phyloP scores from a whole-genome alignment of 768 basidiomycete species.

The Infundibulicybe gibba region DNA sequence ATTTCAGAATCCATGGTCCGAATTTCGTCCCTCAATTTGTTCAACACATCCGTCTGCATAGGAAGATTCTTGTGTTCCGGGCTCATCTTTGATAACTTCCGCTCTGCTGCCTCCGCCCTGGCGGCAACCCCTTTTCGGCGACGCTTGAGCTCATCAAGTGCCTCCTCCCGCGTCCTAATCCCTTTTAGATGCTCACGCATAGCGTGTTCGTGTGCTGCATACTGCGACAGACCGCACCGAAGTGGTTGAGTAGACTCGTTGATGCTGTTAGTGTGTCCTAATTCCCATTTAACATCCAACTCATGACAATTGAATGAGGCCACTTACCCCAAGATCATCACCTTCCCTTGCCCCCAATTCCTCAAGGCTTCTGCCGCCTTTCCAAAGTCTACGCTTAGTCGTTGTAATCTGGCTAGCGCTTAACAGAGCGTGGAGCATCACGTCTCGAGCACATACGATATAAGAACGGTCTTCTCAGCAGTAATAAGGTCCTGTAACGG shows the following conservation, averaged over 20 bases:
- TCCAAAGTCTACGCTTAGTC: conserved; percentile 57
- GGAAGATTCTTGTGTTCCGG: conserved; percentile 83
- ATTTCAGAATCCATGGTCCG: conserved; percentile 78
- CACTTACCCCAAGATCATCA: conserved; percentile 72
- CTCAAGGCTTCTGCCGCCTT: conserved; percentile 74
- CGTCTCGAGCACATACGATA: conserved; percentile 48
- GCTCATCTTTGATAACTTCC: conserved; percentile 87
- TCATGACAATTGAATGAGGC: conserved; percentile 3
- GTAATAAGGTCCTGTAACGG: conserved; percentile 87
- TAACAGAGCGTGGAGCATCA: too few relatives aligned
- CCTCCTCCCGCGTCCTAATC: conserved; percentile 82
- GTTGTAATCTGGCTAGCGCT: conserved; percentile 46
- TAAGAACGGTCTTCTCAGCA: conserved; percentile 79
- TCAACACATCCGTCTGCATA: conserved; percentile 69
- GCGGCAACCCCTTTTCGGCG: conserved; percentile 60
- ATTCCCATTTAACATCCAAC: neutral
- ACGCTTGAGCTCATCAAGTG: conserved; percentile 71
- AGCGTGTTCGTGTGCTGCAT: conserved; percentile 64
- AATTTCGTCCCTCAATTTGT: conserved; percentile 73
- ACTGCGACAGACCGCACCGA: conserved; percentile 65
- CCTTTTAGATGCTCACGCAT: conserved; percentile 78
- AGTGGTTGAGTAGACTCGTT: conserved; percentile 61
- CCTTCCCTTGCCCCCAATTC: conserved; percentile 74
- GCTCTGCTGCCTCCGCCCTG: conserved; percentile 82
- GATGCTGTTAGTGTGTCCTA: conserved; percentile 78